Evolutionary conservation across 176 grass and related monocot species (phyloP), one percentile per base, ranked within the genome.

Genomic region (Avena insularis): DNA sequence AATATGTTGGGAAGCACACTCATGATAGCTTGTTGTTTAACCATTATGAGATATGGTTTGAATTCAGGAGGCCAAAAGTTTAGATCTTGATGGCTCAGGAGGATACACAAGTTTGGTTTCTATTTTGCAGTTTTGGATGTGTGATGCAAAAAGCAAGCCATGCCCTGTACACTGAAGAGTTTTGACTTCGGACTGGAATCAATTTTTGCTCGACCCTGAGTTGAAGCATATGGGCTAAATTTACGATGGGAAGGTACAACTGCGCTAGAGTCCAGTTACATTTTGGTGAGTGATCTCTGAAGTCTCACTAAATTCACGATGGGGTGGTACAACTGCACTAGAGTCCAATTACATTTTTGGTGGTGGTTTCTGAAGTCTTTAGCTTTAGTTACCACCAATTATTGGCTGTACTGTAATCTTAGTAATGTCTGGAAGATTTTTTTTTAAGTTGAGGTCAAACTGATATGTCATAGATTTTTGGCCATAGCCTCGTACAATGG

Each of bases 1-100:
- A 96, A 19, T 96, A 93, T 87, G 88, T 91, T 25, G 90, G 88
- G 23, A 92, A 92, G 88, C 90, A 75, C 59, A 96, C 90, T 71
- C 94, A 98, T 86, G 97, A 98, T 82, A 98, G 97, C 53, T 91
- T 98, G 78, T 75, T 98, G 73, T 98, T 98, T 83, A 98, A 94
- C 87, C 97, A 96, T 89, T 98, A 94, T 3, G 97, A 98, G 89
- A 93, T 93, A 3, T 98, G 94, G 97, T 98, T 91, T 67, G 97
- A 98, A 85, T 98, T 98, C 71, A 77, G 71, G 70, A 96, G 88
- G 55, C 49, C 87, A 48, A 90, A 92, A 71, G 67, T 87, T 80
- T 97, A 93, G 83, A 76, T 66, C 57, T 57, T 68, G 25, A 47
- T 64, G 51, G 79, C 61, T 2, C n/a, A 83, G 10, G 20, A 73